phyloP scores from a whole-genome alignment of 208 protist genomes.

The Herpetomonas samuelpessoai region DNA sequence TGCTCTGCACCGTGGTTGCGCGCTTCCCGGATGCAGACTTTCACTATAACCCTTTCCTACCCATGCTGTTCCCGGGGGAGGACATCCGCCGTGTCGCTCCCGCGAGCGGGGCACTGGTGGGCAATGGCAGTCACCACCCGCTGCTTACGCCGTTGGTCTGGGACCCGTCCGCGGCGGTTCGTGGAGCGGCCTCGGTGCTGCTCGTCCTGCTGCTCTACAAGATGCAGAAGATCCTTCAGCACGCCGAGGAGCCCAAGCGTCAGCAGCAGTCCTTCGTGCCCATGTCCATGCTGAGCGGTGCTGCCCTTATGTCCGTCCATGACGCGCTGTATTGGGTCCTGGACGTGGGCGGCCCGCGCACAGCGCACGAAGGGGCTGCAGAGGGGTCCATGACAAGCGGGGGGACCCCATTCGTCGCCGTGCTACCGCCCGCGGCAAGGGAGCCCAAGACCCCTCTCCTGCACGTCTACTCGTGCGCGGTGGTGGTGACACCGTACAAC shows the following conservation, averaged over 20 bases:
- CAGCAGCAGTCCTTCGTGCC: conserved; percentile 66
- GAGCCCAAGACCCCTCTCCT: conserved; percentile 20
- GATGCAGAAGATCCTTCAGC: conserved; percentile 58
- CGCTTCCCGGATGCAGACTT: conserved; percentile 59
- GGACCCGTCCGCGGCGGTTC: conserved; percentile 20
- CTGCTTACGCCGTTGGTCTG: conserved; percentile 70
- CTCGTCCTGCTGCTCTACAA: conserved; percentile 45
- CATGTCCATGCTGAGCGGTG: conserved; percentile 59
- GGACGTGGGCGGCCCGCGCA: conserved; percentile 5
- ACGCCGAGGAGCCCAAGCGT: conserved; percentile 66
- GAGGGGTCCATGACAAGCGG: background rate
- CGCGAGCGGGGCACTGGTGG: no score
- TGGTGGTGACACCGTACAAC: conserved; percentile 66
- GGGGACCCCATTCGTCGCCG: background rate
- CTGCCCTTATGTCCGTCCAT: conserved; percentile 47
- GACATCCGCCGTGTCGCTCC: conserved; percentile 34
- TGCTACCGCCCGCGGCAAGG: background rate
- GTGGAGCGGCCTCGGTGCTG: conserved; percentile 30
- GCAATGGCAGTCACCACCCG: conserved; percentile 29
- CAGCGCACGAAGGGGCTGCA: background rate
- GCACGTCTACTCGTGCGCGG: conserved; percentile 33
- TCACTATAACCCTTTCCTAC: conserved; percentile 50
- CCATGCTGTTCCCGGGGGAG: conserved; percentile 63
- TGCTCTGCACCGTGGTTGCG: conserved; percentile 39
- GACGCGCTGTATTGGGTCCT: conserved; percentile 54